Evolutionary conservation across 495 filamentous ascomycete species (phyloP).

Genomic region (Jackrogersella minutella): DNA sequence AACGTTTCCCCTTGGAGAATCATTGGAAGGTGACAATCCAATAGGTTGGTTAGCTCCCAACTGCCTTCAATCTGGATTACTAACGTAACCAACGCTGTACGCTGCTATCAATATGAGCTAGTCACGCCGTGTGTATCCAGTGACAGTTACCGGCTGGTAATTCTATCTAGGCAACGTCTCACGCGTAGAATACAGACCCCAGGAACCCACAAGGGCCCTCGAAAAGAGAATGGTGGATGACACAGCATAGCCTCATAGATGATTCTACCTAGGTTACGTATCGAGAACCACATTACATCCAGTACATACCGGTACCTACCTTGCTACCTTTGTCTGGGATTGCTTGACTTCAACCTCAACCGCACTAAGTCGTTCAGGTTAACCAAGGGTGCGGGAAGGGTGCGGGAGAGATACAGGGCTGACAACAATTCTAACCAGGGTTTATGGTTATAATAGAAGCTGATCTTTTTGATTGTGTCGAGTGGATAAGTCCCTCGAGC

Average conservation of each 20-base stretch:
- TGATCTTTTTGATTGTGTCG: not conserved
- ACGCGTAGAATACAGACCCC: not conserved
- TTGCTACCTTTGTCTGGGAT: no score
- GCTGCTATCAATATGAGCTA: not conserved
- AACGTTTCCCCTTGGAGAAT: constrained; percentile 12
- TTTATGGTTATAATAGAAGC: no score
- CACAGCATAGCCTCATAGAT: not conserved
- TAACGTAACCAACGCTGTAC: constrained; percentile 13
- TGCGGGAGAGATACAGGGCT: not conserved
- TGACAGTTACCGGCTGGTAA: not conserved
- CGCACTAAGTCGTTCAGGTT: not conserved
- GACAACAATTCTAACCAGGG: not conserved
- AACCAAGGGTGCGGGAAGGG: not conserved
- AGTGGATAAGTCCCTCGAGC: not conserved
- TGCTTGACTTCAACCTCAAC: not conserved
- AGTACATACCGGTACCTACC: no score
- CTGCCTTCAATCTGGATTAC: not conserved
- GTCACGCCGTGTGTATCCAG: not conserved
- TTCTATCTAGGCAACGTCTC: not conserved
- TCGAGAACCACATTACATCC: not conserved
- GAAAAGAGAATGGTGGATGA: no score
- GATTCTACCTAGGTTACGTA: no score
- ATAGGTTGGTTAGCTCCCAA: not conserved
- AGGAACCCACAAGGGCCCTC: not conserved
- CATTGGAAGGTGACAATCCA: constrained; percentile 4